Evolutionary conservation across 768 basidiomycete genomes (phyloP).

Genomic region (Tricholoma furcatifolium): DNA sequence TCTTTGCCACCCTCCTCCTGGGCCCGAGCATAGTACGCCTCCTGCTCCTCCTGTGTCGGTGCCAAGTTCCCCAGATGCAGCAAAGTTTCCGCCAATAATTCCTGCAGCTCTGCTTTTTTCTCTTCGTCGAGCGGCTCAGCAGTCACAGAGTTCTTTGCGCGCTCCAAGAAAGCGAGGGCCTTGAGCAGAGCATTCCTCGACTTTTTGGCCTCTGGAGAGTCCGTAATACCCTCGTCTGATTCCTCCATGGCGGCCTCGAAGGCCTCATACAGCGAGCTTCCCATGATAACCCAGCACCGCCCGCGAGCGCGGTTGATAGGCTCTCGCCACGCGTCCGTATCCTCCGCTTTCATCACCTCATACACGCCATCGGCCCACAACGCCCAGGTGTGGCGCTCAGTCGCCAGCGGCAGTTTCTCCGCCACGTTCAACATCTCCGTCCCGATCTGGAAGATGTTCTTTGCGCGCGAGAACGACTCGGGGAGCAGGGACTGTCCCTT

Average conservation of each 20-base stretch:
- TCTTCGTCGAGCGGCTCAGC: slow-evolving; percentile 16
- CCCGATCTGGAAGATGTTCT: slow-evolving; percentile 62
- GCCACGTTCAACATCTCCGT: slow-evolving; percentile 59
- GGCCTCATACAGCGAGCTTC: slow-evolving; percentile 52
- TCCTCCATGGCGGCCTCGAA: slow-evolving; percentile 53
- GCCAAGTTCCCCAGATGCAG: slow-evolving; percentile 61
- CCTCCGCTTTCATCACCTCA: slow-evolving; percentile 63
- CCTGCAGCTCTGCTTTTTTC: slow-evolving; percentile 26
- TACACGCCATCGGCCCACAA: slow-evolving; percentile 61
- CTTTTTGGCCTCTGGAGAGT: slow-evolving; percentile 51
- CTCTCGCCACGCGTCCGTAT: slow-evolving; percentile 48
- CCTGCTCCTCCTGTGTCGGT: slow-evolving; percentile 42
- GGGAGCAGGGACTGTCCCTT: slow-evolving; percentile 10
- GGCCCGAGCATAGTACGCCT: slow-evolving; percentile 52
- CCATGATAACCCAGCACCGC: slow-evolving; percentile 54
- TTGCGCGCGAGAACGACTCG: slow-evolving; percentile 51
- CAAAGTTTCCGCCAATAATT: slow-evolving; percentile 53
- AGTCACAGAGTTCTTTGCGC: slow-evolving; percentile 30
- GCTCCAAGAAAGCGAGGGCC: slow-evolving; percentile 43
- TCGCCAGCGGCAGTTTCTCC: slow-evolving; percentile 46
- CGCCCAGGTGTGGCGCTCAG: slow-evolving; percentile 56
- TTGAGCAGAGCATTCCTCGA: slow-evolving; percentile 49
- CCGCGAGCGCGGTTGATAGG: slow-evolving; percentile 48
- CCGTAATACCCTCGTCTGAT: slow-evolving; percentile 36
- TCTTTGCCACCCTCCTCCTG: slow-evolving; percentile 44